Conservation (phyloP, 306 rosid genomes). For the Aeschynomene evenia region DNA sequence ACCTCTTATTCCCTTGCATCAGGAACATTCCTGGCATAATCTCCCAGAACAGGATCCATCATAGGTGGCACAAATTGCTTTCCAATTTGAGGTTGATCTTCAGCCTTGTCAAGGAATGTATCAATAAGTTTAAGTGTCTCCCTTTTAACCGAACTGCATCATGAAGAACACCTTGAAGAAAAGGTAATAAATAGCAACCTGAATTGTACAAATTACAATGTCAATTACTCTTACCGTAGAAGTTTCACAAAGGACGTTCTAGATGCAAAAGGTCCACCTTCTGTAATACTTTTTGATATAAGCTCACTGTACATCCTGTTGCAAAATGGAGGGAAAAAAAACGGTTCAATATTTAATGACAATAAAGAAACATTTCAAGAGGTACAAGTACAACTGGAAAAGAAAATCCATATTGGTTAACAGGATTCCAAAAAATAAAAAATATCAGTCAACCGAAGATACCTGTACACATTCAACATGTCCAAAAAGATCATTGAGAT, state of each 20-base stretch:
- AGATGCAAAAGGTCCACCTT: slow-evolving; percentile 88
- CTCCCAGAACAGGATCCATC: slow-evolving; percentile 98
- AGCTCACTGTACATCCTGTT: slow-evolving; percentile 99
- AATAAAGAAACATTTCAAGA: background rate
- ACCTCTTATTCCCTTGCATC: slow-evolving; percentile 99
- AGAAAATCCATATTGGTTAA: background rate
- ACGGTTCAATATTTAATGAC: background rate
- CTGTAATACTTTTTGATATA: slow-evolving; percentile 86
- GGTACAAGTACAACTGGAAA: too few species aligned
- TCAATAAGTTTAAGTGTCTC: slow-evolving; percentile 94
- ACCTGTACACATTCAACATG: slow-evolving; percentile 99
- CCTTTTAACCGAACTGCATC: slow-evolving; percentile 90
- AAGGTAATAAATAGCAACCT: background rate
- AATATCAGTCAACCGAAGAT: background rate
- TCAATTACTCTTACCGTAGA: slow-evolving; percentile 54
- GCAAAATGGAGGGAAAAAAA: background rate
- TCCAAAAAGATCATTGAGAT: slow-evolving; percentile 87
- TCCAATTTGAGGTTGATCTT: slow-evolving; percentile 95
- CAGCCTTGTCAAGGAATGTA: slow-evolving; percentile 98
- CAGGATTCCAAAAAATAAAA: background rate
- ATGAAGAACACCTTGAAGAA: background rate
- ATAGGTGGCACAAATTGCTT: slow-evolving; percentile 98
- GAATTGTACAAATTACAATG: background rate
- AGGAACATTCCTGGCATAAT: slow-evolving; percentile 94
- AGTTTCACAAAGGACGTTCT: slow-evolving; percentile 90